Conservation (phyloP, 2,329 filamentous ascomycete species). For the Aureobasidium sp. region DNA sequence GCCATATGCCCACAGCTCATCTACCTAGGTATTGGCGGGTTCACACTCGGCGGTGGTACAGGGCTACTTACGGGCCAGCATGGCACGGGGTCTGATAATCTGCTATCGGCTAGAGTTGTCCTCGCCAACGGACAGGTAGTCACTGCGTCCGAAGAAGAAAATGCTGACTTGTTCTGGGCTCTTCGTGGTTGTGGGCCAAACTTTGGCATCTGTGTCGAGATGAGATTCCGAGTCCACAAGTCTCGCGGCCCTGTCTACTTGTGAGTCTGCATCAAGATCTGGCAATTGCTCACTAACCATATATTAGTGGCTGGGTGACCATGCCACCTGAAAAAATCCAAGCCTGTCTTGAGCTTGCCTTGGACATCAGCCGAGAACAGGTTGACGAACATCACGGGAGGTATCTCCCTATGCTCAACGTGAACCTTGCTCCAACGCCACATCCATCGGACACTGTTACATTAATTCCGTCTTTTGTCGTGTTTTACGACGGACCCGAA, state of each 20-base stretch:
- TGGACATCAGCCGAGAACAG: not conserved
- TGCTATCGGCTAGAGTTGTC: constrained; percentile 36
- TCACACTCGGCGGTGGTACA: constrained; percentile 53
- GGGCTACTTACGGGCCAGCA: constrained; percentile 49
- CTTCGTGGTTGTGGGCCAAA: constrained; percentile 49
- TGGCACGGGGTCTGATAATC: constrained; percentile 42
- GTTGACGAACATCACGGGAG: not conserved
- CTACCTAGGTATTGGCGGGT: constrained; percentile 55
- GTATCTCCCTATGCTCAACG: not conserved
- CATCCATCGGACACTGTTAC: not conserved
- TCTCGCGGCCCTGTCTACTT: not conserved
- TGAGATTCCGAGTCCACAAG: constrained; percentile 29
- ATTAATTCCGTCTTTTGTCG: not conserved
- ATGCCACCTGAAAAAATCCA: not conserved
- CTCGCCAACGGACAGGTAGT: constrained; percentile 43
- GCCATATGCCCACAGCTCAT: constrained; percentile 56
- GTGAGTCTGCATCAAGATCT: not conserved
- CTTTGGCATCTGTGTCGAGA: constrained; percentile 35
- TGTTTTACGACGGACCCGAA: constrained; percentile 18
- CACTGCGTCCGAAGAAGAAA: constrained; percentile 34
- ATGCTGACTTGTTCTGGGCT: constrained; percentile 46
- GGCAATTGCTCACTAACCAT: not conserved
- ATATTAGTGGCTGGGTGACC: not conserved
- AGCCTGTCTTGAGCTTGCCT: not conserved
- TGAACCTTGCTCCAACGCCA: not conserved